Conservation (phyloP, 768 basidiomycete species). For the Collybia mongolica region DNA sequence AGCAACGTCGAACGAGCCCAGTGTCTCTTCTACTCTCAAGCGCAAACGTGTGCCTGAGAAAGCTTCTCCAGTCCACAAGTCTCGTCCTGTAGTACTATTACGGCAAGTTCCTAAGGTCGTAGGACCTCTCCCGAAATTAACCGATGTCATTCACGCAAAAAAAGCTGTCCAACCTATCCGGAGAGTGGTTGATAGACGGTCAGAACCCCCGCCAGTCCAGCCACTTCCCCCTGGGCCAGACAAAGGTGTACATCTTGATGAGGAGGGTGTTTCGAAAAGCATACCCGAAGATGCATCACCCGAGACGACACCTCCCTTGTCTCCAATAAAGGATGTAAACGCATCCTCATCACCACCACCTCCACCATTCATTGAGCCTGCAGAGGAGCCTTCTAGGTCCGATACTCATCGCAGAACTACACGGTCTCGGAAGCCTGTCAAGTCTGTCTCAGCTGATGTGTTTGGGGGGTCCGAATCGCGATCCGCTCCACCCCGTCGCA, state of each 20-base stretch:
- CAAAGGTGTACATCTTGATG: not conserved
- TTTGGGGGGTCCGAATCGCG: constrained; percentile 30
- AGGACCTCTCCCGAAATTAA: constrained; percentile 1
- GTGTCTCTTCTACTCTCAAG: constrained; percentile 27
- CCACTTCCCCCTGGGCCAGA: not conserved
- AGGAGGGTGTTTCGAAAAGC: not conserved
- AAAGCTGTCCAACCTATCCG: constrained; percentile 14
- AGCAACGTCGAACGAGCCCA: not conserved
- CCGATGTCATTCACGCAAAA: constrained; percentile 5
- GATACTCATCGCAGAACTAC: constrained; percentile 46
- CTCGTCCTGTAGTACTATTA: constrained; percentile 22
- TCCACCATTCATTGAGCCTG: not conserved
- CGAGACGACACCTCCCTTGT: constrained; percentile 4
- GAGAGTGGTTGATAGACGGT: constrained; percentile 15
- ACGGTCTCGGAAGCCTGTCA: constrained; percentile 42
- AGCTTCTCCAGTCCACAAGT: constrained; percentile 22
- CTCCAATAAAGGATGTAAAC: not conserved
- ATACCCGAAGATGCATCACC: not conserved
- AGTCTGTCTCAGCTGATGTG: constrained; percentile 34
- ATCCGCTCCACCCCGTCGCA: constrained; percentile 42
- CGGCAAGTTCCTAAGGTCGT: constrained; percentile 26
- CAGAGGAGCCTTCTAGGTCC: constrained; percentile 3
- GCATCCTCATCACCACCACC: not conserved
- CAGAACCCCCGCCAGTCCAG: not conserved
- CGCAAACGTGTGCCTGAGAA: constrained; percentile 39